Evolutionary conservation across 495 filamentous ascomycete species (phyloP).

Genomic region (Aspergillus bridgeri): DNA sequence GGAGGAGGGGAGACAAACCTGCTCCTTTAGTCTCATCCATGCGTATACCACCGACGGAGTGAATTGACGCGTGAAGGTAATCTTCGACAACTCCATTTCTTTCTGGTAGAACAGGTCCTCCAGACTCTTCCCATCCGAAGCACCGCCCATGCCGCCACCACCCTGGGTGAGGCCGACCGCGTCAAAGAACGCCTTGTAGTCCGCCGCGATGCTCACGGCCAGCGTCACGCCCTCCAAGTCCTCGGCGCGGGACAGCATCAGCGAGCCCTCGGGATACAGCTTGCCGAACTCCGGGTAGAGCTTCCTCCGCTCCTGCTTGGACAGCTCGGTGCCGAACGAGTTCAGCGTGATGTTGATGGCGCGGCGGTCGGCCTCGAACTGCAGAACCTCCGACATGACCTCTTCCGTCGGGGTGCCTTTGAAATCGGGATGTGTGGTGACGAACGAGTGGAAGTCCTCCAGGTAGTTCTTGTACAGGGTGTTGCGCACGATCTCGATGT

Average conservation of each 20-base stretch:
- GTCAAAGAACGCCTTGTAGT: slow-evolving; percentile 95
- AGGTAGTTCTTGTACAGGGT: slow-evolving; percentile 99
- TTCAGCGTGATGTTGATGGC: slow-evolving; percentile 99
- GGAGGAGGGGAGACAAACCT: slow-evolving; percentile 57
- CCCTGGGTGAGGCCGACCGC: slow-evolving; percentile 81
- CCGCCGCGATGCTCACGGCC: slow-evolving; percentile 83
- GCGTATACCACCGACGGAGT: slow-evolving; percentile 93
- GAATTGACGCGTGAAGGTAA: slow-evolving; percentile 94
- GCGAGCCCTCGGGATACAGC: slow-evolving; percentile 88
- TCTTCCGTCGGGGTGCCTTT: slow-evolving; percentile 84
- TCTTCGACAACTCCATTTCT: slow-evolving; percentile 97
- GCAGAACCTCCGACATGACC: slow-evolving; percentile 89
- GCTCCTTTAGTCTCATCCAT: slow-evolving; percentile 96
- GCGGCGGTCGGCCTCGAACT: slow-evolving; percentile 93
- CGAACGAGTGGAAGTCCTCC: slow-evolving; percentile 92
- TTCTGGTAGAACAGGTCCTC: slow-evolving; percentile 99
- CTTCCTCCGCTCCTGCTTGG: slow-evolving; percentile 91
- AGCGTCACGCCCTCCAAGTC: slow-evolving; percentile 90
- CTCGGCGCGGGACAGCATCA: slow-evolving; percentile 93
- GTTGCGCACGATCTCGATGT: slow-evolving; percentile 98
- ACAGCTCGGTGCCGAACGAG: slow-evolving; percentile 96
- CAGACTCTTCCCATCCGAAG: slow-evolving; percentile 79
- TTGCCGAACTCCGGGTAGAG: slow-evolving; percentile 89
- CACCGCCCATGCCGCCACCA: slow-evolving; percentile 80
- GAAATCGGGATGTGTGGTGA: slow-evolving; percentile 81